Percentiles rank a stretch among this genome's conserved stretches.
phyloP scores from a whole-genome alignment of 2,329 filamentous ascomycete genomes.

The Ilyonectria destructans region DNA sequence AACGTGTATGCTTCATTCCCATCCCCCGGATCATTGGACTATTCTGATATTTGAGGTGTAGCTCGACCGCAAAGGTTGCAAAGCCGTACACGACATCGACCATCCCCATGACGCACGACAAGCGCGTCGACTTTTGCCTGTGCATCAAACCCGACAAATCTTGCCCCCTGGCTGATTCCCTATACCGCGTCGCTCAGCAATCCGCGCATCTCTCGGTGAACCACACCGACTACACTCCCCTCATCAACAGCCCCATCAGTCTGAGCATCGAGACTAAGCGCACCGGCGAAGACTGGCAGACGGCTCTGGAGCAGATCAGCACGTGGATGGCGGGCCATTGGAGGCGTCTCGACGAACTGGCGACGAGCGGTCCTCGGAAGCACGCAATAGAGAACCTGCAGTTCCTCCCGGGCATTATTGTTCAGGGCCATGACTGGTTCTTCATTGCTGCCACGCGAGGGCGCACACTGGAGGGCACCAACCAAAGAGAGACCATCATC shows the following conservation, averaged over 20 bases:
- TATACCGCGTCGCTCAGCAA: neutral
- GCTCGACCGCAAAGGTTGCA: slow-evolving; percentile 1
- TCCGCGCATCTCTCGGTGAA: slow-evolving; percentile 7
- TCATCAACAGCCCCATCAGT: slow-evolving; percentile 15
- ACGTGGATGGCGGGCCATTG: slow-evolving; percentile 27
- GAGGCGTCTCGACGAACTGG: neutral
- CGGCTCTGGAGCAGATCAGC: slow-evolving; percentile 19
- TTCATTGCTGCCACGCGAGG: slow-evolving; percentile 1
- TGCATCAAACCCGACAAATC: slow-evolving; percentile 6
- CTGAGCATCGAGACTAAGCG: slow-evolving; percentile 30
- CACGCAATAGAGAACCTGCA: neutral
- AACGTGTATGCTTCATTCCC: neutral
- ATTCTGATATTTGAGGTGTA: neutral
- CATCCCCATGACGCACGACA: neutral
- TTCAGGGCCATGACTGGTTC: too few species aligned
- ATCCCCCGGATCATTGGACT: neutral
- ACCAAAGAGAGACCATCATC: neutral
- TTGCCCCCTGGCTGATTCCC: too few species aligned
- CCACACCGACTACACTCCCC: slow-evolving; percentile 21
- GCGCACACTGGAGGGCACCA: neutral
- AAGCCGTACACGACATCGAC: neutral
- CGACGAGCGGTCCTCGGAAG: neutral
- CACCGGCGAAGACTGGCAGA: slow-evolving; percentile 16
- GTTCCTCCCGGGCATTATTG: slow-evolving; percentile 12
- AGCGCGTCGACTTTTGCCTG: slow-evolving; percentile 24